Conservation (phyloP, 2,329 filamentous ascomycete genomes). For the Sclerotinia sclerotiorum region DNA sequence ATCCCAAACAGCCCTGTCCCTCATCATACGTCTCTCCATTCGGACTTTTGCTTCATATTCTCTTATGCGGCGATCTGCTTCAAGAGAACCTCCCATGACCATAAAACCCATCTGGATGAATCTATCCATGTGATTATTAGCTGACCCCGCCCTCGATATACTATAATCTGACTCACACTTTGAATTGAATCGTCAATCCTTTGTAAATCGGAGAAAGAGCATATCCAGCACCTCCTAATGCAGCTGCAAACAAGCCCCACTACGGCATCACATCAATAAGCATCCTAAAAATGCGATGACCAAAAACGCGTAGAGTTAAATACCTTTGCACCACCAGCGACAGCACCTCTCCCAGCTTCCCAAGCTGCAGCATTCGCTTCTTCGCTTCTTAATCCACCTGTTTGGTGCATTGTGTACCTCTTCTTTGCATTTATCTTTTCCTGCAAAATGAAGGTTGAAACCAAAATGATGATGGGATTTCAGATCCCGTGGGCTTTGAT, state of each 20-base stretch:
- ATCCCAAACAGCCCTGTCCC: constrained; percentile 68
- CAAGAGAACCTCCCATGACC: constrained; percentile 75
- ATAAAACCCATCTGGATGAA: constrained; percentile 73
- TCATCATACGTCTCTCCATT: constrained; percentile 60
- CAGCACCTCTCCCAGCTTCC: constrained; percentile 68
- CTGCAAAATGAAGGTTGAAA: constrained; percentile 17
- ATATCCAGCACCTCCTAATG: constrained; percentile 63
- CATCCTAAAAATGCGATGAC: background rate
- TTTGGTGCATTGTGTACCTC: constrained; percentile 45
- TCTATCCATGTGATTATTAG: constrained; percentile 45
- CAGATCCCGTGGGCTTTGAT: constrained; percentile 18
- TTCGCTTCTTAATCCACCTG: constrained; percentile 60
- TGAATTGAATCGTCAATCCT: constrained; percentile 71
- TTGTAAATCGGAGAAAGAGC: constrained; percentile 70
- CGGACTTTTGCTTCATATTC: constrained; percentile 66
- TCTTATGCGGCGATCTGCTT: constrained; percentile 68
- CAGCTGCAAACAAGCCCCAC: constrained; percentile 67
- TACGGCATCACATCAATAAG: constrained; percentile 35
- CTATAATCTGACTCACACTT: constrained; percentile 57
- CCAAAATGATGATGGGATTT: constrained; percentile 4
- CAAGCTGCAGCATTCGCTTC: constrained; percentile 70
- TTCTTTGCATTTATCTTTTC: constrained; percentile 23
- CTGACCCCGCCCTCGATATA: background rate
- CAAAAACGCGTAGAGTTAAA: constrained; percentile 25
- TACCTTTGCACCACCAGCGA: constrained; percentile 65